These are phyloP conservation scores for Aspergillus saccharolyticus DNA, from an alignment of 495 filamentous ascomycete species.

Conservation along the genomic window DNA sequence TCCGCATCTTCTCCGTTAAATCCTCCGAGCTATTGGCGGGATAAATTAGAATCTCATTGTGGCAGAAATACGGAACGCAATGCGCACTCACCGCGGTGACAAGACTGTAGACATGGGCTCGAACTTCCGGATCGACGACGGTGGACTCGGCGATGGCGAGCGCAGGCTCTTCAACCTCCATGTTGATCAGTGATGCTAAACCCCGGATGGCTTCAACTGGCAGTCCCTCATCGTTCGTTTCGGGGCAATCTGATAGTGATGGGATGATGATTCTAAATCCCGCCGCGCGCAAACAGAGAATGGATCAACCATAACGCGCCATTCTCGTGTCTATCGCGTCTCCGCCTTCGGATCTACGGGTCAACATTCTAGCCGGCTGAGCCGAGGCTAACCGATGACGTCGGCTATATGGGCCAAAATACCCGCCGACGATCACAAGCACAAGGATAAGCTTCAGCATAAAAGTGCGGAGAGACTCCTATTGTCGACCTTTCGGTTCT, in stretches of 20 bases:
- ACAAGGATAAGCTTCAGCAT: not conserved
- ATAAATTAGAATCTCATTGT: not conserved
- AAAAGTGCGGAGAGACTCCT: slow-evolving; percentile 8
- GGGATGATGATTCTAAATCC: too few relatives aligned
- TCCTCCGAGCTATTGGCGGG: slow-evolving; percentile 69
- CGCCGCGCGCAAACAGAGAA: not conserved
- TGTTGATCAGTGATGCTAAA: slow-evolving; percentile 19
- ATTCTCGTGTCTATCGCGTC: slow-evolving; percentile 33
- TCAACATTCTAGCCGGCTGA: slow-evolving; percentile 24
- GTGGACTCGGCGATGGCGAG: slow-evolving; percentile 37
- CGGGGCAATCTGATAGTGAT: not conserved
- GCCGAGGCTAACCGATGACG: slow-evolving; percentile 45
- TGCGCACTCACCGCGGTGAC: slow-evolving; percentile 73
- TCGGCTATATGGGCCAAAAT: slow-evolving; percentile 29
- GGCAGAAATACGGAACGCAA: not conserved
- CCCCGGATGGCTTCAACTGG: not conserved
- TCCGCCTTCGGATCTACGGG: slow-evolving; percentile 26
- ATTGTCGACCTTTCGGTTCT: slow-evolving; percentile 6
- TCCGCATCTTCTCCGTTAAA: slow-evolving; percentile 75
- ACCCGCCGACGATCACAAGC: not conserved
- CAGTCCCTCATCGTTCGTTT: not conserved
- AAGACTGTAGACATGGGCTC: slow-evolving; percentile 84
- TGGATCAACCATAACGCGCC: slow-evolving; percentile 24
- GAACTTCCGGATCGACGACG: slow-evolving; percentile 79
- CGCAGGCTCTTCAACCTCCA: slow-evolving; percentile 37